Conservation (phyloP, 306 rosid genomes). For the Cajanus cajan region DNA sequence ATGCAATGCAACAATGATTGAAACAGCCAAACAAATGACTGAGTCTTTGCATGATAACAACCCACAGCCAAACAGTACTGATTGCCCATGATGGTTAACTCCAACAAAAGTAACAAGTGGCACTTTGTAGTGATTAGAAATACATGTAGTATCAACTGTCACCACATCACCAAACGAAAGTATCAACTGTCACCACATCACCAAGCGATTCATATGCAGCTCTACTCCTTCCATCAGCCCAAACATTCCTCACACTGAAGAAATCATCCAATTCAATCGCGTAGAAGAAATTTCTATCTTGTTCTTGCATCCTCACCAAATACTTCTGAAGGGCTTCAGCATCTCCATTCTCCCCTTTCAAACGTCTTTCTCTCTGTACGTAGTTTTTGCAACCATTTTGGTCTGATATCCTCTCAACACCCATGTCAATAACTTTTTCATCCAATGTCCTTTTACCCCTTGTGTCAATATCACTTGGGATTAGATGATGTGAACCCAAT, state of each 20-base stretch:
- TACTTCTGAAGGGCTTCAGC: slow-evolving; percentile 29
- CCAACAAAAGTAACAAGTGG: slow-evolving; percentile 34
- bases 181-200: too few species aligned
- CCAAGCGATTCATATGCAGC: slow-evolving; percentile 37
- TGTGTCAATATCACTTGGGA: slow-evolving; percentile 3
- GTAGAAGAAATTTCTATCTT: slow-evolving; percentile 34
- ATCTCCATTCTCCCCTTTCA: slow-evolving; percentile 30
- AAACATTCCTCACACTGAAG: slow-evolving; percentile 26
- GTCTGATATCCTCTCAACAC: slow-evolving; percentile 6
- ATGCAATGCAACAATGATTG: slow-evolving; percentile 30
- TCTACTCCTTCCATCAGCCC: slow-evolving; percentile 39
- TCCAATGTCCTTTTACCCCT: slow-evolving; percentile 5
- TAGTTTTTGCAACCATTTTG: slow-evolving; percentile 15
- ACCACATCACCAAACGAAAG: slow-evolving; percentile 40
- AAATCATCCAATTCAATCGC: slow-evolving; percentile 28
- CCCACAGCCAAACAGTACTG: slow-evolving; percentile 35
- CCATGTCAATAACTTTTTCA: not conserved
- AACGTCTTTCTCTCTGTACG: not conserved
- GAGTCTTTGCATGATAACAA: slow-evolving; percentile 25
- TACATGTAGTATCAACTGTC: slow-evolving; percentile 20
- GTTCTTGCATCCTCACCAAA: slow-evolving; percentile 35
- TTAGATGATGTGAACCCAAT: not conserved
- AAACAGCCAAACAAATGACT: slow-evolving; percentile 30
- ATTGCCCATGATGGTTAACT: slow-evolving; percentile 38
- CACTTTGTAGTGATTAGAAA: slow-evolving; percentile 28